phyloP scores from a whole-genome alignment of 2,329 filamentous ascomycete species.

The Phialemonium atrogriseum region DNA sequence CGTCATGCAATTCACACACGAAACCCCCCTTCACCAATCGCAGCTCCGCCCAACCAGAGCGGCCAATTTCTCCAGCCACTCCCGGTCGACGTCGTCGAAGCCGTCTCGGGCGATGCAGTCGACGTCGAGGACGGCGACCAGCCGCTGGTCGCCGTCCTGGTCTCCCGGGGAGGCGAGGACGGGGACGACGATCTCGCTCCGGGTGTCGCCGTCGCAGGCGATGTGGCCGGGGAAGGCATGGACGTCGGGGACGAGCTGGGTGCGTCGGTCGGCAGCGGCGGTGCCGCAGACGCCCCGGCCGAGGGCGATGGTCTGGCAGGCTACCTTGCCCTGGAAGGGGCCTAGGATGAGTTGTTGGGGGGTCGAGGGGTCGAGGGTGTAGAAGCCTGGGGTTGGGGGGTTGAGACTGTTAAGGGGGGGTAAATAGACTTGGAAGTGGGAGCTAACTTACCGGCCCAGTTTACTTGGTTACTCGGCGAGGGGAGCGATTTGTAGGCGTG shows the following conservation, averaged over 20 bases:
- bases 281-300: slow-evolving; percentile 68
- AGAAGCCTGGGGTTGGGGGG: slow-evolving; percentile 52
- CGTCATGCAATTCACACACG: too few relatives aligned
- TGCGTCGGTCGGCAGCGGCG: slow-evolving; percentile 51
- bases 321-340: slow-evolving; percentile 72
- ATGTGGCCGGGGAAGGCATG: slow-evolving; percentile 72
- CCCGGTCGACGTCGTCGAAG: slow-evolving; percentile 61
- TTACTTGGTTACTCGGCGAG: slow-evolving; percentile 56
- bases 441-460: slow-evolving; percentile 62
- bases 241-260: slow-evolving; percentile 63
- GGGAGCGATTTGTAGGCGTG: slow-evolving; percentile 69
- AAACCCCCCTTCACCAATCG: too few relatives aligned
- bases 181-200: slow-evolving; percentile 77
- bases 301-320: slow-evolving; percentile 70
- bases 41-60: slow-evolving; percentile 49
- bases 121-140: slow-evolving; percentile 64
- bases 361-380: slow-evolving; percentile 49
- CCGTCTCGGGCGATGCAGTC: slow-evolving; percentile 62
- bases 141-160: slow-evolving; percentile 12
- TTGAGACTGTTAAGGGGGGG: slow-evolving; percentile 1
- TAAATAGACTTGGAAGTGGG: background rate
- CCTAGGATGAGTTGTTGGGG: slow-evolving; percentile 59
- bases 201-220: slow-evolving; percentile 67
- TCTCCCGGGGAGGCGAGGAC: slow-evolving; percentile 36
- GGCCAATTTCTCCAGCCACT: slow-evolving; percentile 58